Conservation (phyloP, 225 moss, liverwort and hornwort genomes). For the Climacium dendroides region DNA sequence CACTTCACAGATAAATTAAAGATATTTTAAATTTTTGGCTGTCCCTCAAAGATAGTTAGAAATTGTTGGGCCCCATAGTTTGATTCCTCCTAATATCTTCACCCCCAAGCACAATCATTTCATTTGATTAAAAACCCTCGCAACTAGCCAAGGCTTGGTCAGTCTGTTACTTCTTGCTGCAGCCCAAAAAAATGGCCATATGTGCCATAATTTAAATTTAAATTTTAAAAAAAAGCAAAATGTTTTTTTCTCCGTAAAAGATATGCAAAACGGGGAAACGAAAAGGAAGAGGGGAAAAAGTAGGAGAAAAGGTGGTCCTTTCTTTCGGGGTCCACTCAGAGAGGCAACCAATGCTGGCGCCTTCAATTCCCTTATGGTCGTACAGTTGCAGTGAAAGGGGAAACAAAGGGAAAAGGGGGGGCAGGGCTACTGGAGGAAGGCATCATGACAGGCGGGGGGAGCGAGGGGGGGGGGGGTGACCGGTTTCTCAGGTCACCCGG, state of each 20-base stretch:
- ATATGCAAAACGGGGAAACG: background rate
- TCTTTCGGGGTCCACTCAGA: background rate
- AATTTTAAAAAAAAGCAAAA: too few species aligned
- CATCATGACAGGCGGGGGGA: background rate
- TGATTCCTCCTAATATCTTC: background rate
- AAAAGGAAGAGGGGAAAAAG: background rate
- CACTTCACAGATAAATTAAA: background rate
- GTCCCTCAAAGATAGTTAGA: accelerated
- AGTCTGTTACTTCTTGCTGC: background rate
- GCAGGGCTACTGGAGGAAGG: background rate
- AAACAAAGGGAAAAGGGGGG: background rate
- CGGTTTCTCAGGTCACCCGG: background rate
- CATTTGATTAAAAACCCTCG: background rate
- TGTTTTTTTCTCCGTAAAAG: too few species aligned
- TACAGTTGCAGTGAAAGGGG: background rate
- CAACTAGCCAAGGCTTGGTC: too few species aligned
- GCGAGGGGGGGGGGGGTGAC: background rate
- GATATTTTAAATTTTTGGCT: accelerated
- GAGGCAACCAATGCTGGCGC: background rate
- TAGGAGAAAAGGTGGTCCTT: background rate
- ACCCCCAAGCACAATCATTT: background rate
- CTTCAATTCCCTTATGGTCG: background rate
- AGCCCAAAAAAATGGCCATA: background rate
- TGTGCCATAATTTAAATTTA: too few species aligned
- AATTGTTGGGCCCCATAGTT: too few species aligned